Conservation (phyloP, 75 land plant species). For the Selaginella tamariscina region DNA sequence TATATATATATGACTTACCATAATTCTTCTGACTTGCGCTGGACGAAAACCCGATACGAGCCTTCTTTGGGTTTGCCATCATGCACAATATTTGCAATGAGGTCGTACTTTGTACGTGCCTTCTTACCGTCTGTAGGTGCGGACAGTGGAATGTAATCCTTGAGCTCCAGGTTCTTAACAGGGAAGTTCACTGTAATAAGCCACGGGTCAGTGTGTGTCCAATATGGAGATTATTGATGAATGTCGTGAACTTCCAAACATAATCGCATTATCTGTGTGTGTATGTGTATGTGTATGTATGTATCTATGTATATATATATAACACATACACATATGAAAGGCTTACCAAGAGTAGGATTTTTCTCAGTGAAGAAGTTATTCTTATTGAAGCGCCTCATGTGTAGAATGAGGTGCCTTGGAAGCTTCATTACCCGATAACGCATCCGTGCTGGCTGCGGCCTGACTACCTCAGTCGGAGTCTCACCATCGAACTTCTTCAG, state of each 20-base stretch:
- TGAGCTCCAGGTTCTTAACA: constrained; percentile 11
- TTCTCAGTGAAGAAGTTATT: constrained; percentile 12
- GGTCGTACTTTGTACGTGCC: constrained; percentile 1
- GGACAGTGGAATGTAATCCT: constrained; percentile 1
- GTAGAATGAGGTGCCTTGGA: background rate
- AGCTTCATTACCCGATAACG: constrained; percentile 4
- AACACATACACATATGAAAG: too few species aligned
- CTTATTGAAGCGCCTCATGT: constrained; percentile 12
- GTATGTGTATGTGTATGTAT: too few species aligned
- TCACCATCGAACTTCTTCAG: constrained; percentile 12
- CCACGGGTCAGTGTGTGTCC: too few species aligned
- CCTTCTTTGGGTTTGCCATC: constrained; percentile 11
- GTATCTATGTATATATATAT: too few species aligned
- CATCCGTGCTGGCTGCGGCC: constrained; percentile 4
- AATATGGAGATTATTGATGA: too few species aligned
- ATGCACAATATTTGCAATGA: constrained; percentile 11
- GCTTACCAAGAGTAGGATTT: constrained; percentile 5
- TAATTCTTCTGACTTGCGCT: constrained; percentile 5
- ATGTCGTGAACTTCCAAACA: too few species aligned
- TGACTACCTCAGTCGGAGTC: constrained; percentile 1
- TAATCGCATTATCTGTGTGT: too few species aligned
- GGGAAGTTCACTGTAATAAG: constrained; percentile 6
- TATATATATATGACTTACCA: too few species aligned
- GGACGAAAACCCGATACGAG: constrained; percentile 3
- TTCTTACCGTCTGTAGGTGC: background rate